Evolutionary conservation across 2,329 filamentous ascomycete genomes (phyloP), one percentile per base, ranked within the genome.

Genomic region (Salinomyces thailandicus): DNA sequence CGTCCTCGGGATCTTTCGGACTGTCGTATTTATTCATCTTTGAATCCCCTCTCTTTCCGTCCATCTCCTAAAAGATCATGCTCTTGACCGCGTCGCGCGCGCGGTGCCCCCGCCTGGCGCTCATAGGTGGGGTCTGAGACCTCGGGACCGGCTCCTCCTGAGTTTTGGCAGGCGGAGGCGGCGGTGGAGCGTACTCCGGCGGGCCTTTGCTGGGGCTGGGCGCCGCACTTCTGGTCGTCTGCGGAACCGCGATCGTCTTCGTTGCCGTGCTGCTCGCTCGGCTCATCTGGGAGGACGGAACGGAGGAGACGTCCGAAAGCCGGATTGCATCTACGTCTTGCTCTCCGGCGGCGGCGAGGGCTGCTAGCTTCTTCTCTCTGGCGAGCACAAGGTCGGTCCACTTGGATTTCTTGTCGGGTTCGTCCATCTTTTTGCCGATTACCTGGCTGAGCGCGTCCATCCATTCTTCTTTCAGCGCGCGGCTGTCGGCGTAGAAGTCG

Each of bases 401-500:
- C 18, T 46, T 50, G 26, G 50, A 45, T n/a, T 66, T 65, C 50
- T 73, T 75, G 38, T 62, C 56, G 24, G 63, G 63, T 19, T 58
- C 59, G 9, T 60, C 52, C 22, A 59, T 58, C 27, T 72, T 68
- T 47, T 75, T 77, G 44, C 75, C 75, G 2, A 79, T 69, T 9
- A 69, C 68, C 38, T 96, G 86, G 3, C 72, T 72, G 15, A 98
- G 75, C 11, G 85, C 81, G 58, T 78, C 79, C 82, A 98, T 91
- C 91, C 91, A 98, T 37, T 78, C 81, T 31, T 94, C 85, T 64
- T 96, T 98, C 55, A 91, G 81, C 26, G 75, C 75, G 2, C 79
- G 75, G 19, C 77, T 87, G 61, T 96, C 89, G 54, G 89, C 91
- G 57, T 98, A 96, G 60, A 96, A 96, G 67, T 96, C 89, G 57